Base-by-base conservation (phyloP, 2,329 filamentous ascomycete genomes). In the Cladorrhinum sp. region DNA sequence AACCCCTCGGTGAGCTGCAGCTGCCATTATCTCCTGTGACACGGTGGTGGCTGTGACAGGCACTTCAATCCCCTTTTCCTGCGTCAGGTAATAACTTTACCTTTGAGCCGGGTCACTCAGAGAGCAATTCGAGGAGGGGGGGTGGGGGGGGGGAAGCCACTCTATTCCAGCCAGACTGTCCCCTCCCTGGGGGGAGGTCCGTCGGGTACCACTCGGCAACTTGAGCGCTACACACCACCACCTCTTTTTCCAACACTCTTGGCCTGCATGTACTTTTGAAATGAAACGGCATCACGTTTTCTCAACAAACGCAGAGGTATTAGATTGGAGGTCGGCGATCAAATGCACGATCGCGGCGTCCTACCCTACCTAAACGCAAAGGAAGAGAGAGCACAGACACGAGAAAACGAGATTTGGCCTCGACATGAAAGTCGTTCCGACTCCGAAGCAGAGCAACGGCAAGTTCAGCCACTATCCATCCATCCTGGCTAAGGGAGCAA, bases 201-300 rank as follows among this genome's bases (percentile, higher is more conserved):
- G 36, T 42, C 36, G 8, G 50, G 50, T n/a, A n/a, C n/a, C 42
- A 20, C 58, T 57, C 51, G 26, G 10, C 21, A 42, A 28, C 46
- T 53, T 26, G 23, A 57, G 20, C 58, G 33, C 24, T 48, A 51
- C 52, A 55, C 48, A 26, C 24, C 26, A 36, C 42, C 18, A 46
- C 42, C 36, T 16, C n/a, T n/a, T n/a, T n/a, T n/a, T 42, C 16
- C 36, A 42, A 46, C 14, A 52, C 59, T 10, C 26, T 28, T 42
- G 24, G 36, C 24, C 16, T 33, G 24, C 52, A 36, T 26, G 23
- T 12, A 18, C 12, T 16, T 30, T n/a, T 7, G 4, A 16, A 42
- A 18, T 52, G 26, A 57, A 5, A 54, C 48, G 4, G 42, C 59
- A 60, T 64, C 62, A 64, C 62, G 62, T 64, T 62, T 60, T 64